Evolutionary conservation across 768 basidiomycete species (phyloP), one percentile per base, ranked within the genome.

Genomic region (Peribolospora kevripleyi): DNA sequence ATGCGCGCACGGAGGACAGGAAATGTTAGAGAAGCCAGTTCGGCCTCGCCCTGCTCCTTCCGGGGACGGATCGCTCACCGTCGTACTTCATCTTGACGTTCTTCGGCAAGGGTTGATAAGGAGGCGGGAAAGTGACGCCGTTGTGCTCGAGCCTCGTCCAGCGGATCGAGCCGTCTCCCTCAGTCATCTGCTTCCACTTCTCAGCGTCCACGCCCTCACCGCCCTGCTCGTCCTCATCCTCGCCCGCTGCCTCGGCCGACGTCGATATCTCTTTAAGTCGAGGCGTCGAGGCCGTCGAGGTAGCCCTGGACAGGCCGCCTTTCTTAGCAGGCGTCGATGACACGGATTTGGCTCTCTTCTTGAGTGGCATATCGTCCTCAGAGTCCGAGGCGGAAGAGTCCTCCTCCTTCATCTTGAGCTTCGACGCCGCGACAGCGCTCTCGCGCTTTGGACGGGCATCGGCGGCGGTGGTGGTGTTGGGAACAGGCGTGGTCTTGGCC

Each of bases 121-220:
- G 81, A 51, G 86, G 86, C 58, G 93, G 93, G 69, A 98, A 98
- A 59, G 88, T 75, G 45, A 98, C 88, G 51, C 90, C 93, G 60
- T 76, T 78, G 69, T 98, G 93, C 64, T 86, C 81, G 52, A 98
- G 75, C n/a, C 86, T 93, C 58, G 76, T 76, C 93, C 93, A 98
- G 14, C 58, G 42, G 37, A 60, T 57, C 45, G 82, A 76, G 40
- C 72, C 73, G 59, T 81, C 74, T 6, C 57, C 62, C 50, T 63
- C 61, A 37, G 68, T 64, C 61, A 75, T 70, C 57, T 72, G 68
- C 62, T 87, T 82, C 91, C 88, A 93, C 84, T 60, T 60, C 45
- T 60, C 60, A 10, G 72, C 62, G 77, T 76, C 59, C 56, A 63
- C 62, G 71, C 71, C 66, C 3, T 42, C 60, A 11, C 43, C 55